Evolutionary conservation across 1,284 basidiomycete genomes (phyloP), one percentile per base, ranked within the genome.

Genomic region (Trichosporon sp.): DNA sequence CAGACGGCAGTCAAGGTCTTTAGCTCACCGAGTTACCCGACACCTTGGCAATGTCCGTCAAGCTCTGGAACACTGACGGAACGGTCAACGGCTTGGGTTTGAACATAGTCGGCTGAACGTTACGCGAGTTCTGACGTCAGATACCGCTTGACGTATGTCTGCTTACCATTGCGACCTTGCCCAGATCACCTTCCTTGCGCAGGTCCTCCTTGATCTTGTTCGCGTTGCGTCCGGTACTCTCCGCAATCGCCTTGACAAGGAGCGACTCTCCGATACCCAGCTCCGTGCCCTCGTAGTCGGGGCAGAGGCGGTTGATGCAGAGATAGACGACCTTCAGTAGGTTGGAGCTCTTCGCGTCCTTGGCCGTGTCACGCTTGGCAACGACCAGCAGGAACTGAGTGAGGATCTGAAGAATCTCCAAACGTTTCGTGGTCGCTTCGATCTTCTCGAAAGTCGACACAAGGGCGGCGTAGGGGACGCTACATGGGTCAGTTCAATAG

Each of bases 221-320:
- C 21, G 90, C 83, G 76, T 91, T 93, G 70, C 97, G 88, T 10
- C 97, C 97, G 0, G 95, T 98, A 5, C 93, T 94, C 82, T 98
- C 93, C 21, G 90, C 92, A 71, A 99, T 98, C 14, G 97, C 95
- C 80, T 98, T 99, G 81, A 98, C 89, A 40, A 99, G 87, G 21
- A 99, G 85, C 74, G 92, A 93, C 83, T 99, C 97, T 37, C 97
- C 97, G 71, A 99, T 96, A 38, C 97, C 97, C 0, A 99, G 88
- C 82, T 99, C 97, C 63, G 98, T 88, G 2, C 97, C 96, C 75
- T 94, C 87, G 83, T 99, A 99, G 83, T 99, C 97, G 10, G 97
- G 96, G 77, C 94, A 92, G 64, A 99, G 84, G 73, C 96, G 87
- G 80, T 99, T 99, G 83, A 99, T 98, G 81, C 96, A 99, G 1